A percentile compares a stretch with the other conserved stretches of the same genome.
These are phyloP conservation scores for Coemansia sp. DNA, from an alignment of 192 early-diverging fungal species.

Conservation along the genomic window DNA sequence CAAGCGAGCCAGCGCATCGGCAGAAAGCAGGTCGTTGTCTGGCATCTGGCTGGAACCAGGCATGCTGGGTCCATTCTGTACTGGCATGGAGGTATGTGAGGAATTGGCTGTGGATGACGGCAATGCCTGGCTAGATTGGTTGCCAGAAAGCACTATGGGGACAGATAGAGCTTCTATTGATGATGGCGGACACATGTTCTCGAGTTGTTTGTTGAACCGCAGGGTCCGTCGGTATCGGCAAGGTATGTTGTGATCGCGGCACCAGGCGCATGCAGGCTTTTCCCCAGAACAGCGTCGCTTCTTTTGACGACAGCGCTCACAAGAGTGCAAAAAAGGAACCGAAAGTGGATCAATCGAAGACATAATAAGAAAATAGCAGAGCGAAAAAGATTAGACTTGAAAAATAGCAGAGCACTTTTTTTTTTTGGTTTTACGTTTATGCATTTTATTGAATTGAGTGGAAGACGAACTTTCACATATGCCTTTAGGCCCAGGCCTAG, in stretches of 20 bases:
- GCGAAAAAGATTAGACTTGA: constrained; percentile 4
- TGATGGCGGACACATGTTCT: constrained; percentile 13
- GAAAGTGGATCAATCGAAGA: constrained; percentile 35
- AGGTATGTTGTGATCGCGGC: constrained; percentile 35
- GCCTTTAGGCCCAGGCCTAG: no score
- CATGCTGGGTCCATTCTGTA: not conserved
- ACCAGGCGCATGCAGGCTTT: constrained; percentile 48
- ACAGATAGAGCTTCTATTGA: constrained; percentile 20
- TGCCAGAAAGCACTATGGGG: constrained; percentile 12
- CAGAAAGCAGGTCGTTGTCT: constrained; percentile 18
- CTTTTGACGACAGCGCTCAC: constrained; percentile 51
- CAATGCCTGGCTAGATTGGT: no score
- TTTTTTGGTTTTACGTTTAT: not conserved
- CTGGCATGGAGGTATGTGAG: no score
- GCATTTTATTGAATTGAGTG: no score
- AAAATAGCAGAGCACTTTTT: not conserved
- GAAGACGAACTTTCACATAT: no score
- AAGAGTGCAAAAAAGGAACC: constrained; percentile 50
- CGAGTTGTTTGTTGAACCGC: constrained; percentile 50
- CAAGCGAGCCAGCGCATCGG: constrained; percentile 31
- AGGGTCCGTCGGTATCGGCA: constrained; percentile 48
- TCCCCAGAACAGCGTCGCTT: constrained; percentile 53
- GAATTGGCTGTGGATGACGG: no score
- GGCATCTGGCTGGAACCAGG: not conserved
- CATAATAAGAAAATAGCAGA: constrained; percentile 12